Conservation (phyloP, 768 basidiomycete genomes). For the Collybia sordida region DNA sequence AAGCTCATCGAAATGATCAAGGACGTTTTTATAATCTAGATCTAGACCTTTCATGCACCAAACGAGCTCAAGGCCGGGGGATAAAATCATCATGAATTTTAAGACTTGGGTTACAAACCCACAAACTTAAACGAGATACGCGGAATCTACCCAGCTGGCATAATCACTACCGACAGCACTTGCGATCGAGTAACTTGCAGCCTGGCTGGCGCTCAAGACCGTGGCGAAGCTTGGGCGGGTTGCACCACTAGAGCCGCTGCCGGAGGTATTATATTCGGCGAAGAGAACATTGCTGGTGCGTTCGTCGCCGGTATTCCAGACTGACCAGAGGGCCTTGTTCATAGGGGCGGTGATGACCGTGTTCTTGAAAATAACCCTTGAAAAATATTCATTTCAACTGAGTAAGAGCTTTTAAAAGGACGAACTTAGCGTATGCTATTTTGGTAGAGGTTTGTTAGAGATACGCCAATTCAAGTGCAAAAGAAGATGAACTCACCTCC, state of each 20-base stretch:
- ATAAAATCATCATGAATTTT: too few species aligned
- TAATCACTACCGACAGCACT: conserved; percentile 48
- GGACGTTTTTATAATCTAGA: too few species aligned
- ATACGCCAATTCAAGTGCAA: background rate
- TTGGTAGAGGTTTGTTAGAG: background rate
- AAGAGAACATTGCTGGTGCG: conserved; percentile 44
- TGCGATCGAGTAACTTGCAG: conserved; percentile 36
- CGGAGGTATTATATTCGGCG: conserved; percentile 46
- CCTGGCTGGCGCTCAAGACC: conserved; percentile 33
- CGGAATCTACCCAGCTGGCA: conserved; percentile 43
- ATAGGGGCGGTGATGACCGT: conserved; percentile 39
- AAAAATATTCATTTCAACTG: too few species aligned
- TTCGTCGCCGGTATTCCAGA: conserved; percentile 37
- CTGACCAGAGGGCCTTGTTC: conserved; percentile 44
- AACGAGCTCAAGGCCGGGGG: too few species aligned
- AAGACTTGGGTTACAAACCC: too few species aligned
- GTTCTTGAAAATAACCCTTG: conserved; percentile 49
- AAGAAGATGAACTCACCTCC: conserved; percentile 26
- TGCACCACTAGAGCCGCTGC: conserved; percentile 34
- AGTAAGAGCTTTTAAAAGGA: background rate
- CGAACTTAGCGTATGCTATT: conserved; percentile 43
- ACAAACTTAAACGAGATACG: conserved; percentile 21
- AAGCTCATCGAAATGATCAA: too few species aligned
- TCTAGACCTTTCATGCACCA: too few species aligned
- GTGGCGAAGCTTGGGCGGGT: conserved; percentile 40